Base-by-base conservation (phyloP, 805 yeast species). In the Yamadazyma kitorensis region DNA sequence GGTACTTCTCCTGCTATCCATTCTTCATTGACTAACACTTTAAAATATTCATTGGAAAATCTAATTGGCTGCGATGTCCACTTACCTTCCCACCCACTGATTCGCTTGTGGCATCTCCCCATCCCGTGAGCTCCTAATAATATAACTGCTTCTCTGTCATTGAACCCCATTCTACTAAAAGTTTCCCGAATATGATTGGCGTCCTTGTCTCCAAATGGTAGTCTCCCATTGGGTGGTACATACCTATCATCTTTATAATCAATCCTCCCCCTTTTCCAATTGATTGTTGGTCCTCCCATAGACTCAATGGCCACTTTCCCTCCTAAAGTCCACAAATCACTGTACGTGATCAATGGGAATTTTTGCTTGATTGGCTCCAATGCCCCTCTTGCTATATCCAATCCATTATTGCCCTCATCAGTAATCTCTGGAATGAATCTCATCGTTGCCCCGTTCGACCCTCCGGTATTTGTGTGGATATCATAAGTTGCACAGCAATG, bases 401-500 rank as follows among this genome's bases (percentile, higher is more conserved):
- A 53, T n/a, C 78, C 78, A 10, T 65, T 65, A 49, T 73, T 73
- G 30, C 62, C 77, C 3, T 47, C 78, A 45, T 73, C 79, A 51
- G 69, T 55, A 54, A 81, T 51, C 58, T 78, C 80, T 20, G 76
- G 77, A 52, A 45, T 20, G 36, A 50, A 54, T 29, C 58, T 44
- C 60, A 55, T 55, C 5, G 57, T 50, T 29, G 86, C 87, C 27
- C 87, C 86, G 48, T 70, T 78, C 1, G 86, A 77, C 2, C 87
- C 86, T 27, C 86, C 86, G 12, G 66, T 62, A 6, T 62, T 60
- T 17, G 52, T 61, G n/a, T 58, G 54, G 44, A 64, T 64, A 49
- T 85, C 86, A 57, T 70, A 87, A 13, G 93, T 84, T n/a, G 94
- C 95, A 37, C 86, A 74, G 22, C 82, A 75, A 55, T 86, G 95